A percentile compares a stretch with the other conserved stretches of the same genome.
These are phyloP conservation scores for Ochetophila trinervis DNA, from an alignment of 306 rosid genomes.

Conservation along the genomic window DNA sequence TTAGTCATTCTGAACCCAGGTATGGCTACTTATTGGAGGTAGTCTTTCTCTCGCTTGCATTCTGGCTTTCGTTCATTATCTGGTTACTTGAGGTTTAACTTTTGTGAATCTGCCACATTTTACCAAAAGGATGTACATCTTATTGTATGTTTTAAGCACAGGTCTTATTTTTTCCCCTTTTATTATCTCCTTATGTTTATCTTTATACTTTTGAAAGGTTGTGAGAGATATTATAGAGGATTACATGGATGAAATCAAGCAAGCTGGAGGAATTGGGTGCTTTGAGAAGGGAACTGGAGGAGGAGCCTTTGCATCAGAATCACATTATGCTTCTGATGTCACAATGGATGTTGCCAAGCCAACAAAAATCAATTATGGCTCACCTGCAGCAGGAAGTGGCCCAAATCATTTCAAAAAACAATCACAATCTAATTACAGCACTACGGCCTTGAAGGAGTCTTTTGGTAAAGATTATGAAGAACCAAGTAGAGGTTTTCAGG, in stretches of 20 bases:
- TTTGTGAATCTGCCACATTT: no score
- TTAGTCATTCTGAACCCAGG: no score
- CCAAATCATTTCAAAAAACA: constrained; percentile 36
- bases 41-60: no score
- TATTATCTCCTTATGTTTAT: constrained; percentile 3
- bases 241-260: constrained; percentile 75
- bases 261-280: constrained; percentile 66
- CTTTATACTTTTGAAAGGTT: constrained; percentile 46
- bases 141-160: no score
- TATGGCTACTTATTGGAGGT: no score
- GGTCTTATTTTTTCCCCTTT: background rate
- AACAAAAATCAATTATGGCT: constrained; percentile 27
- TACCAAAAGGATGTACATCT: no score
- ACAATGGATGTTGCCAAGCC: constrained; percentile 32
- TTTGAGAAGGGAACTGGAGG: constrained; percentile 46
- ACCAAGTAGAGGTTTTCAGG: constrained; percentile 30
- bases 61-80: no score
- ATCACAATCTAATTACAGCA: constrained; percentile 22
- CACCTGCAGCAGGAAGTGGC: constrained; percentile 30
- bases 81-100: no score
- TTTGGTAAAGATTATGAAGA: constrained; percentile 31
- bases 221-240: constrained; percentile 77
- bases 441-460: constrained; percentile 29
- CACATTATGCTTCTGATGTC: constrained; percentile 31
- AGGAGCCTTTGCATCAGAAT: constrained; percentile 34